Conservation (phyloP, 2,329 filamentous ascomycete species). For the Elsinoe fawcettii region DNA sequence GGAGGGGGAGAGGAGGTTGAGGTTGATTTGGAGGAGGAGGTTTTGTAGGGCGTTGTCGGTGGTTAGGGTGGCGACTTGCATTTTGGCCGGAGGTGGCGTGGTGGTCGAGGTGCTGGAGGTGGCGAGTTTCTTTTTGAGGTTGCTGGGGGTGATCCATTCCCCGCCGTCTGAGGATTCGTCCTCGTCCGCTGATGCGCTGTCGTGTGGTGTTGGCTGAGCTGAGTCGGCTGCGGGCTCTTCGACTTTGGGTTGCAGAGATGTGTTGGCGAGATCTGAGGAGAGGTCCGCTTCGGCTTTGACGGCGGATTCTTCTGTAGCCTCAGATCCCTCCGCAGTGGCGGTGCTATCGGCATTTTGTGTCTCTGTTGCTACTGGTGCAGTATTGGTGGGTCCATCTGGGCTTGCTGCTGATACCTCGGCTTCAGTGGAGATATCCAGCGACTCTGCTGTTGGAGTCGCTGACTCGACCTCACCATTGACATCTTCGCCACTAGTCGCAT, state of each 20-base stretch:
- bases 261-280: background rate
- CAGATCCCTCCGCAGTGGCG: no score
- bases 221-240: slow-evolving; percentile 23
- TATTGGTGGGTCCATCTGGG: no score
- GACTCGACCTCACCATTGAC: background rate
- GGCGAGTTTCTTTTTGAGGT: slow-evolving; percentile 76
- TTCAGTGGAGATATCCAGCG: no score
- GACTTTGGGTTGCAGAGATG: slow-evolving; percentile 22
- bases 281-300: background rate
- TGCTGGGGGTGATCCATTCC: slow-evolving; percentile 91
- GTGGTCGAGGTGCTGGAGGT: slow-evolving; percentile 45
- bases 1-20: slow-evolving; percentile 74
- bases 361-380: no score
- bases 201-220: slow-evolving; percentile 18
- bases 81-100: slow-evolving; percentile 47
- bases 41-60: slow-evolving; percentile 98
- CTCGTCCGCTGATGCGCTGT: slow-evolving; percentile 16
- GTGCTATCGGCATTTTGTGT: no score
- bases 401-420: no score
- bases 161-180: slow-evolving; percentile 51
- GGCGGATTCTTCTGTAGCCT: background rate
- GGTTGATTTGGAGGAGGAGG: slow-evolving; percentile 86
- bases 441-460: background rate
- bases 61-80: slow-evolving; percentile 86
- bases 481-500: background rate